A percentile compares a stretch with the other conserved stretches of the same genome.
phyloP scores from a whole-genome alignment of 2,329 filamentous ascomycete species.

The Clarireedia sp. region DNA sequence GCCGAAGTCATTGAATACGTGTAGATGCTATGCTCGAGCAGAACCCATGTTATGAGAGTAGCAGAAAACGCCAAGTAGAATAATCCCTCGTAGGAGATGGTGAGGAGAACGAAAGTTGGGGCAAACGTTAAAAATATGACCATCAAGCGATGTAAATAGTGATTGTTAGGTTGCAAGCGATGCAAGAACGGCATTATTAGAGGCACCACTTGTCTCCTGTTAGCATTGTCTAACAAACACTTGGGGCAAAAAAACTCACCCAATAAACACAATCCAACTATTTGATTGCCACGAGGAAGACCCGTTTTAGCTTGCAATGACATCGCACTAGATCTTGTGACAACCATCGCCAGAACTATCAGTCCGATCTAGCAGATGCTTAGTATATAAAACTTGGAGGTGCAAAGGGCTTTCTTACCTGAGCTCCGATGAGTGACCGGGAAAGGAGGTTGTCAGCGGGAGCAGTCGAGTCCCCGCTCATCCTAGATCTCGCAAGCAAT shows the following conservation, averaged over 20 bases:
- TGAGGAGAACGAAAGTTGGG: slow-evolving; percentile 89
- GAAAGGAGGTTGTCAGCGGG: slow-evolving; percentile 42
- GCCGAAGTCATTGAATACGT: slow-evolving; percentile 21
- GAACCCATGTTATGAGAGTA: slow-evolving; percentile 79
- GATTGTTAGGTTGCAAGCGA: slow-evolving; percentile 67
- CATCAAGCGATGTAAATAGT: slow-evolving; percentile 84
- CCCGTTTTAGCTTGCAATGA: slow-evolving; percentile 81
- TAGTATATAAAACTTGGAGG: not conserved
- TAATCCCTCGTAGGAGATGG: slow-evolving; percentile 92
- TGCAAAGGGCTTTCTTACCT: slow-evolving; percentile 38
- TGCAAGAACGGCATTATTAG: slow-evolving; percentile 76
- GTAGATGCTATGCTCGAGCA: slow-evolving; percentile 76
- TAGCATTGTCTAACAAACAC: slow-evolving; percentile 1
- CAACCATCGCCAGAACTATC: slow-evolving; percentile 69
- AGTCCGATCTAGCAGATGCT: slow-evolving; percentile 55
- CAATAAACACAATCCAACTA: slow-evolving; percentile 75
- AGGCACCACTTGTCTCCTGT: slow-evolving; percentile 50
- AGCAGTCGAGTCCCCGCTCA: slow-evolving; percentile 19
- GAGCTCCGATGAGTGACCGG: slow-evolving; percentile 55
- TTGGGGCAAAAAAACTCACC: slow-evolving; percentile 39
- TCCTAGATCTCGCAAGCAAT: slow-evolving; percentile 21
- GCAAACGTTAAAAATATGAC: slow-evolving; percentile 89
- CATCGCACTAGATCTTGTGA: slow-evolving; percentile 78
- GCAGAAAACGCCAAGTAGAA: slow-evolving; percentile 89
- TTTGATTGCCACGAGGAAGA: slow-evolving; percentile 78